These are phyloP conservation scores for Pleurotus eryngii DNA, from an alignment of 768 basidiomycete genomes.

Conservation along the genomic window DNA sequence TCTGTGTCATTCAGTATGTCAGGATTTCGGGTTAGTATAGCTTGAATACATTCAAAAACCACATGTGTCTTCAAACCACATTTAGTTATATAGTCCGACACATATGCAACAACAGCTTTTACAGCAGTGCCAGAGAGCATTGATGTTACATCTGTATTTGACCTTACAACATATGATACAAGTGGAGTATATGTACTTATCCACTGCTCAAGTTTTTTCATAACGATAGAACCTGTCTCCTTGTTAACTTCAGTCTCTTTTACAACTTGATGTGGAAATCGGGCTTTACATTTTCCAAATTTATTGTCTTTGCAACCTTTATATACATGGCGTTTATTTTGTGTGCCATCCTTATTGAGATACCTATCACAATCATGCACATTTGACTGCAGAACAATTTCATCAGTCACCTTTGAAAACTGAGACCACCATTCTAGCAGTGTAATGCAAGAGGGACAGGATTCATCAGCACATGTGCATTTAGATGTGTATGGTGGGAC, in stretches of 20 bases:
- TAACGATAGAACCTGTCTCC: conserved; percentile 16
- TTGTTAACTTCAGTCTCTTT: conserved; percentile 20
- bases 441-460: conserved; percentile 19
- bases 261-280: conserved; percentile 22
- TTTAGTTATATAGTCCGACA: conserved; percentile 29
- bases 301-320: neutral
- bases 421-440: conserved; percentile 12
- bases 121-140: conserved; percentile 12
- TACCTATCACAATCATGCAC: conserved; percentile 21
- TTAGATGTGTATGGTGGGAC: conserved; percentile 14
- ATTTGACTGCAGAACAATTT: conserved; percentile 25
- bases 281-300: conserved; percentile 16
- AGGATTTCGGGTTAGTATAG: conserved; percentile 13
- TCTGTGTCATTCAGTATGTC: neutral
- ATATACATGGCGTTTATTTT: conserved; percentile 6
- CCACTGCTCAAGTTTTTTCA: conserved; percentile 25
- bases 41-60: conserved; percentile 13
- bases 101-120: conserved; percentile 30
- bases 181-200: conserved; percentile 24
- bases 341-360: conserved; percentile 13
- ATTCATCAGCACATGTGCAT: conserved; percentile 8
- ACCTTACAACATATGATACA: conserved; percentile 23
- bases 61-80: conserved; percentile 25
- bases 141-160: conserved; percentile 9
- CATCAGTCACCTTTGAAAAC: conserved; percentile 20